Base-by-base conservation (phyloP, 768 basidiomycete genomes). In the Panellus pusillus region DNA sequence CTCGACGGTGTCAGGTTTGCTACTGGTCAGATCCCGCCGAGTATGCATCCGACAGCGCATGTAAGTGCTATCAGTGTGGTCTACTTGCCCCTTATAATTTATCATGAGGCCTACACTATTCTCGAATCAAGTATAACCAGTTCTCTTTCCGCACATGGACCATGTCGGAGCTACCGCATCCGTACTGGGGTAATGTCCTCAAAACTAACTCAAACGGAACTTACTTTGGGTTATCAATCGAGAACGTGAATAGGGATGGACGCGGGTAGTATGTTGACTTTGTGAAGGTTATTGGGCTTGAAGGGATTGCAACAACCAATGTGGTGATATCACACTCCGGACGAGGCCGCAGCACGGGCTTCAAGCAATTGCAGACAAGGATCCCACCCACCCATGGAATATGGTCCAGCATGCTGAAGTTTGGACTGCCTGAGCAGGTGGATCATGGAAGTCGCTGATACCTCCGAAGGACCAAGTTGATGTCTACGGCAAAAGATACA, bases 191-290 rank as follows among this genome's bases (percentile, higher is more conserved):
- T 18, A 87, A 81, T 61, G 85, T 98, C 61, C 79, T 93, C 53
- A 95, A 96, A n/a, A n/a, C n/a, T n/a, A n/a, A n/a, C n/a, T n/a
- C n/a, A n/a, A n/a, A n/a, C n/a, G n/a, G n/a, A n/a, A n/a, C n/a
- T n/a, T n/a, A n/a, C n/a, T n/a, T n/a, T n/a, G n/a, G n/a, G n/a
- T n/a, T n/a, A n/a, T n/a, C n/a, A n/a, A n/a, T n/a, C n/a, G n/a
- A n/a, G n/a, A n/a, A n/a, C n/a, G n/a, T n/a, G n/a, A n/a, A n/a
- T n/a, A n/a, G n/a, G n/a, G n/a, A n/a, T n/a, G n/a, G n/a, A n/a
- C n/a, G n/a, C n/a, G n/a, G n/a, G n/a, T 96, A 96, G 4, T 98
- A 79, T 63, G 94, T 93, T 29, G 96, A 98, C 68, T 99, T 98
- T 60, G 97, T 98, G 74, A 99, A 98, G 77, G 87, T 97, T 79